phyloP scores from a whole-genome alignment of 2,329 filamentous ascomycete genomes.

The Harringtonia aguacate region DNA sequence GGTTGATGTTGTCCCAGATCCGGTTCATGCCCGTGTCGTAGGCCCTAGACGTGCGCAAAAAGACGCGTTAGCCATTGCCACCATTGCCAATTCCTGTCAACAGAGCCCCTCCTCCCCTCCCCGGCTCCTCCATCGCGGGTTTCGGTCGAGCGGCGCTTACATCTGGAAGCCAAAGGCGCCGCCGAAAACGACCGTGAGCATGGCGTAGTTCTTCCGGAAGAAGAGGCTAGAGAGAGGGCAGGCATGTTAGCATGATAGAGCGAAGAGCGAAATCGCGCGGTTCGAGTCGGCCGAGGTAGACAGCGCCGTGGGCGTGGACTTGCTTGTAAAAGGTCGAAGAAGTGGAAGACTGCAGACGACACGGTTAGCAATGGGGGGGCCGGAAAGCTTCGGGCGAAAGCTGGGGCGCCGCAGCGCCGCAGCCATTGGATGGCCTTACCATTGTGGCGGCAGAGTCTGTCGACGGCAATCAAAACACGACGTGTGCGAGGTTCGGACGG shows the following conservation, averaged over 20 bases:
- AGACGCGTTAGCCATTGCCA: conserved; percentile 1
- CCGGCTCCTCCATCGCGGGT: neutral
- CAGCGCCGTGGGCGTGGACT: too few relatives aligned
- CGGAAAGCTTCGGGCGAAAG: too few relatives aligned
- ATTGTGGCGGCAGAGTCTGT: too few relatives aligned
- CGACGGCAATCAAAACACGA: too few relatives aligned
- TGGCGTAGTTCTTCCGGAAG: conserved; percentile 78
- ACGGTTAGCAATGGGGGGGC: too few relatives aligned
- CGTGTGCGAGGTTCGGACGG: too few relatives aligned
- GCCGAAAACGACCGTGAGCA: conserved; percentile 78
- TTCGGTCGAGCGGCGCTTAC: conserved; percentile 49
- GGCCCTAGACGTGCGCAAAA: conserved; percentile 40
- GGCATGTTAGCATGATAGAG: conserved; percentile 5
- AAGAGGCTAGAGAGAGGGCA: conserved; percentile 51
- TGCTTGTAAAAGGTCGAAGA: too few relatives aligned
- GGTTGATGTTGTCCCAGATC: conserved; percentile 86
- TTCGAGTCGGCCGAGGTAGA: too few relatives aligned
- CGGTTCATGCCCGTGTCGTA: conserved; percentile 76
- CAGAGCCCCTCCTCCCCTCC: neutral
- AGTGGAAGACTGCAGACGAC: too few relatives aligned
- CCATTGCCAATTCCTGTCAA: neutral
- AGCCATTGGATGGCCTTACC: too few relatives aligned
- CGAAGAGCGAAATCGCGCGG: too few relatives aligned
- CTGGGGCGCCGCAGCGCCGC: too few relatives aligned
- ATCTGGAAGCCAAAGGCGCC: conserved; percentile 87